Conservation (phyloP, 257 asterid genomes). For the Paraleonurus japonicus region DNA sequence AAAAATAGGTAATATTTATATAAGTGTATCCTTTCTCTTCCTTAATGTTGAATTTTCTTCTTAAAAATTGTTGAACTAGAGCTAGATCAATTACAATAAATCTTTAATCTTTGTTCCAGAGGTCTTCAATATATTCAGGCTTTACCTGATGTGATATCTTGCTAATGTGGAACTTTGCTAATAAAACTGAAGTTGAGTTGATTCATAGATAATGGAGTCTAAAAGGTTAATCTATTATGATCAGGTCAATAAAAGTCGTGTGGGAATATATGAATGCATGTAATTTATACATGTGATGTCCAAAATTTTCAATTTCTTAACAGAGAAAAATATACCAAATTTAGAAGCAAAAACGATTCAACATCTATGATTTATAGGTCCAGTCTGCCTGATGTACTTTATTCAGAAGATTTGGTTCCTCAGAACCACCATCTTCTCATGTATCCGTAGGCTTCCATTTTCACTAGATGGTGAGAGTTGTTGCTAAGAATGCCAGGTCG, state of each 20-base stretch:
- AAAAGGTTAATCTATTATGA: background rate
- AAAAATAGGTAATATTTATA: background rate
- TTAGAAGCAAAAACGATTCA: background rate
- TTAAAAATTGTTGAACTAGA: background rate
- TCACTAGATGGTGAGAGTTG: background rate
- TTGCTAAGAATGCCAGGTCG: too few species aligned
- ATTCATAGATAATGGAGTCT: background rate
- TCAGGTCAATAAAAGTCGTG: background rate
- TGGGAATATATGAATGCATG: background rate
- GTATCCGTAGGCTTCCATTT: background rate
- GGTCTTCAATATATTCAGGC: background rate
- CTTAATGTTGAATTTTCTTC: background rate
- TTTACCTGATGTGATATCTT: constrained; percentile 13
- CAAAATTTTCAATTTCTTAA: background rate
- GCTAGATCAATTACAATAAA: background rate
- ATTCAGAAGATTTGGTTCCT: background rate
- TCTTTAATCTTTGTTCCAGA: background rate
- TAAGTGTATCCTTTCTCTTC: background rate
- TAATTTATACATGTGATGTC: background rate
- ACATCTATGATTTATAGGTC: background rate
- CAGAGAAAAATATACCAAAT: background rate
- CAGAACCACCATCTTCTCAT: background rate
- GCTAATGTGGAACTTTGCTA: background rate
- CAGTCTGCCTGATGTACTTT: background rate
- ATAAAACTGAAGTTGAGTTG: background rate